These are phyloP conservation scores for Rhizopogon hawkerae DNA, from an alignment of 1,284 basidiomycete genomes.

Conservation along the genomic window DNA sequence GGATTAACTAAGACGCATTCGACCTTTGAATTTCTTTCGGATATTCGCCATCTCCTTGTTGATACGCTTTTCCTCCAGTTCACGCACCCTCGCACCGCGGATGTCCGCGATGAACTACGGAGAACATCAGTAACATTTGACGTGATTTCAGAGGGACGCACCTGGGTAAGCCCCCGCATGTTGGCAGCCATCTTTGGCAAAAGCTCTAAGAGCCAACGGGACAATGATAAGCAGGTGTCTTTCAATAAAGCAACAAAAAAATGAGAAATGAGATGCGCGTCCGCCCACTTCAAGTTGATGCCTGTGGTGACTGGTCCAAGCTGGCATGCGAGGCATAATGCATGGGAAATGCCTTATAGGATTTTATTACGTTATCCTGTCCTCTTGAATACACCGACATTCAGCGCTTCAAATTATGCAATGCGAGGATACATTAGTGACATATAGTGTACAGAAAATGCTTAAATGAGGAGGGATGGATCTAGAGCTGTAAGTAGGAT, in stretches of 20 bases:
- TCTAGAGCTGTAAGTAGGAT: conserved; percentile 9
- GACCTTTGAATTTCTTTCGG: conserved; percentile 96
- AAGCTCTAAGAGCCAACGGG: background rate
- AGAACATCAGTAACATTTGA: conserved; percentile 1
- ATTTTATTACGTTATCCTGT: background rate
- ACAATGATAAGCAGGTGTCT: background rate
- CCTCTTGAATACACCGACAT: background rate
- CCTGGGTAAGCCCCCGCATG: conserved; percentile 89
- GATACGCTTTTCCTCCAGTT: conserved; percentile 93
- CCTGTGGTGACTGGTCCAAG: background rate
- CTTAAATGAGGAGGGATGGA: conserved; percentile 4
- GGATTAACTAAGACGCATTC: conserved; percentile 10
- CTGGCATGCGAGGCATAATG: background rate
- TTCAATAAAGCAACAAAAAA: background rate
- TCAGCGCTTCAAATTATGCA: conserved; percentile 7
- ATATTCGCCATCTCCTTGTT: conserved; percentile 99
- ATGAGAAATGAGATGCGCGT: too few relatives aligned
- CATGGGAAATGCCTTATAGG: conserved; percentile 3
- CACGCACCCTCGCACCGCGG: conserved; percentile 82
- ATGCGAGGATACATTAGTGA: conserved; percentile 14
- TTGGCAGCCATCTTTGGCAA: conserved; percentile 62
- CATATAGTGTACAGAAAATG: conserved; percentile 14
- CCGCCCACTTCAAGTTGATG: background rate
- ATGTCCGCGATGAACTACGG: conserved; percentile 95
- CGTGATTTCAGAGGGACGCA: conserved; percentile 26